Percentiles rank a stretch among this genome's conserved stretches.
These are phyloP conservation scores for Pleurostoma richardsiae DNA, from an alignment of 2,329 filamentous ascomycete species.

Conservation along the genomic window DNA sequence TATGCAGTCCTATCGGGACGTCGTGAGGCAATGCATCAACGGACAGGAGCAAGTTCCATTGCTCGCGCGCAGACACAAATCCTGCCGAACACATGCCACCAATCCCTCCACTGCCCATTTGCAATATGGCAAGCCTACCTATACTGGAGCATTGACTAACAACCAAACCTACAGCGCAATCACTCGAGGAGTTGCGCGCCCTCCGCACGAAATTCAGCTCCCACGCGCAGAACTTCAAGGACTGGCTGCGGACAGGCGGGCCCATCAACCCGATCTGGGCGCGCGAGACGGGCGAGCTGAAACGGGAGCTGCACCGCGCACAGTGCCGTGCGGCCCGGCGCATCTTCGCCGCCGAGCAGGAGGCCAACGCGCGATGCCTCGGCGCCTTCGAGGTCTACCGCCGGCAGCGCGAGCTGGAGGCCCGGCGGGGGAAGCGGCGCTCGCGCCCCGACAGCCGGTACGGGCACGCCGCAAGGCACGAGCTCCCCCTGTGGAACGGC, in stretches of 20 bases:
- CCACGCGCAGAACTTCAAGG: constrained; percentile 44
- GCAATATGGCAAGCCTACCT: no score
- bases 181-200: constrained; percentile 42
- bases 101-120: no score
- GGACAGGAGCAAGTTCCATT: no score
- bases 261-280: constrained; percentile 53
- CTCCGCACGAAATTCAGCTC: constrained; percentile 39
- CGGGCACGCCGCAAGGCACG: not conserved
- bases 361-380: constrained; percentile 43
- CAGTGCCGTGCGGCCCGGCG: constrained; percentile 53
- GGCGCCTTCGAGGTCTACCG: constrained; percentile 51
- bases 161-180: constrained; percentile 34
- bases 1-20: not conserved
- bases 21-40: no score
- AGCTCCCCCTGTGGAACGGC: constrained; percentile 15
- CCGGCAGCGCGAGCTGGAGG: constrained; percentile 31
- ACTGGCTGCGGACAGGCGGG: constrained; percentile 50
- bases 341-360: constrained; percentile 47
- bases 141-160: no score
- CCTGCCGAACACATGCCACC: no score
- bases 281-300: constrained; percentile 43
- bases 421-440: constrained; percentile 27
- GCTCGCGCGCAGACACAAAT: no score
- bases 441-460: constrained; percentile 14
- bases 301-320: constrained; percentile 48